Evolutionary conservation across 495 filamentous ascomycete genomes (phyloP), one percentile per base, ranked within the genome.

Genomic region (Rusavskia elegans): DNA sequence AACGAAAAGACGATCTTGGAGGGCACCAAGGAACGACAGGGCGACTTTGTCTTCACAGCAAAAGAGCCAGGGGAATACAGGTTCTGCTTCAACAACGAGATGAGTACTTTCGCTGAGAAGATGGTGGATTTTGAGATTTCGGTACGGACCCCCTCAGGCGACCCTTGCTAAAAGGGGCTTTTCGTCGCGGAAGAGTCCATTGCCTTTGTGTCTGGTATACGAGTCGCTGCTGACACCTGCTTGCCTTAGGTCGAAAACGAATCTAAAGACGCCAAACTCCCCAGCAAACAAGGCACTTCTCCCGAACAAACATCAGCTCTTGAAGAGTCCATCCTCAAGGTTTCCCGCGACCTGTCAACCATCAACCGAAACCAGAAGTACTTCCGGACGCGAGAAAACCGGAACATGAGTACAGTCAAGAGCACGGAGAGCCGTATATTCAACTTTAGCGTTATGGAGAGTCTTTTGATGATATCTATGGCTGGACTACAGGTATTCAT

Each of bases 21-120:
- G 54, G 92, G 87, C 48, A 71, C 78, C 56, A 95, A 94, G 67
- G 92, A 99, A 66, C 75, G 92, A 52, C 92, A 97, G 69, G 92
- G 92, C 45, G 93, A 99, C 67, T 96, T 94, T 59, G 93, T 97
- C 35, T 99, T 99, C 65, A 96, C 93, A 2, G 93, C 92, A 5
- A 85, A 85, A 58, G 85, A 94, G 45, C 56, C 79, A n/a, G 93
- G 93, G 45, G 92, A 97, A 61, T 97, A 97, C 69, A 78, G 79
- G 51, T 96, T 97, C 68, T 99, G 93, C 77, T 97, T 99, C 72
- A 83, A 92, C 70, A 99, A 97, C 61, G 86, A 94, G 61, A 95
- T 97, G 85, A 92, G 85, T 59, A 97, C 90, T 2, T 95, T 92
- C 61, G 82, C 90, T 21, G 93, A 99, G 71, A 99, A 99, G 69